A percentile compares a stretch with the other conserved stretches of the same genome.
Evolutionary conservation across 495 filamentous ascomycete genomes (phyloP).

Genomic region (Hyaloscypha finlandica): DNA sequence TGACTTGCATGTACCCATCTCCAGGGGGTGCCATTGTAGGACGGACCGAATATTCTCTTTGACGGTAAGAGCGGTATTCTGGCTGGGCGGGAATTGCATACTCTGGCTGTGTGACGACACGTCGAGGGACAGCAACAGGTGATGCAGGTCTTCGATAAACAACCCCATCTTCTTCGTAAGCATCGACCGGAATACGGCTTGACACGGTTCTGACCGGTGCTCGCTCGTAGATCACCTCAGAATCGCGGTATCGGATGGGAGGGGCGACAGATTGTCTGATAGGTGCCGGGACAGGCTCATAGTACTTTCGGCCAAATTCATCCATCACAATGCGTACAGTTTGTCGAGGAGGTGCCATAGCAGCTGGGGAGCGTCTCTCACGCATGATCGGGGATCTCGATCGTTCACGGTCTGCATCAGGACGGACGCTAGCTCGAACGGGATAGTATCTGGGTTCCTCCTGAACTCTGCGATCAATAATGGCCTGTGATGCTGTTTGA

Average conservation of each 20-base stretch:
- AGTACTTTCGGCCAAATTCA: slow-evolving; percentile 69
- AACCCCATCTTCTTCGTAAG: slow-evolving; percentile 47
- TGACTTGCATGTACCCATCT: slow-evolving; percentile 41
- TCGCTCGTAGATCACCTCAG: slow-evolving; percentile 50
- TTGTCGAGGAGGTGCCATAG: slow-evolving; percentile 61
- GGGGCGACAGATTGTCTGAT: slow-evolving; percentile 47
- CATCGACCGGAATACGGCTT: slow-evolving; percentile 47
- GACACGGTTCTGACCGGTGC: slow-evolving; percentile 51
- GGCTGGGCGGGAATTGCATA: slow-evolving; percentile 34
- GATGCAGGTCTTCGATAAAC: slow-evolving; percentile 44
- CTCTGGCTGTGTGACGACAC: slow-evolving; percentile 57
- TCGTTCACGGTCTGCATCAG: slow-evolving; percentile 54
- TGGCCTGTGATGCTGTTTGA: slow-evolving; percentile 62
- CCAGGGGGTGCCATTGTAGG: slow-evolving; percentile 40
- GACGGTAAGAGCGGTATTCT: slow-evolving; percentile 48
- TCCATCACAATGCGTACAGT: slow-evolving; percentile 64
- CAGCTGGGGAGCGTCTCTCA: slow-evolving; percentile 47
- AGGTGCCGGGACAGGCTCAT: slow-evolving; percentile 52
- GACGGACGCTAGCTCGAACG: slow-evolving; percentile 42
- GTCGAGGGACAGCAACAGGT: slow-evolving; percentile 42
- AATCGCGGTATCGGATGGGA: slow-evolving; percentile 40
- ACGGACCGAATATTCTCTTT: slow-evolving; percentile 49
- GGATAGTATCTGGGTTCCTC: slow-evolving; percentile 57
- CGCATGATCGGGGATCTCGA: slow-evolving; percentile 58
- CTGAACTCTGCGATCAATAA: slow-evolving; percentile 51